Evolutionary conservation across 805 yeast genomes (phyloP), one percentile per base, ranked within the genome.

Genomic region (Pichia deserticola): DNA sequence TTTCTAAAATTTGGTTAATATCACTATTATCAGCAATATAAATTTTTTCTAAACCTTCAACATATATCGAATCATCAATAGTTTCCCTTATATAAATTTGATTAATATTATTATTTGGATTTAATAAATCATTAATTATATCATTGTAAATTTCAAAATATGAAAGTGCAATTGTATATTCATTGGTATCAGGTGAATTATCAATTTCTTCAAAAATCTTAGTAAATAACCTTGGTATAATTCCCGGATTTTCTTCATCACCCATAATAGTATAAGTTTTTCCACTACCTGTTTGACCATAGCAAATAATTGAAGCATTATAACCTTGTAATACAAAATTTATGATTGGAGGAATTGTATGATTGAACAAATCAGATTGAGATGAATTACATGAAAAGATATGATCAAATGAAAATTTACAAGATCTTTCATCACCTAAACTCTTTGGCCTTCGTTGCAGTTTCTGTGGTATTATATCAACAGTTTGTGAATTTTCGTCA

Each of bases 261-360:
- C 87, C 86, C 67, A 87, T 77, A 93, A 87, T 86, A 1, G 95
- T 88, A 65, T 78, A 82, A 0, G 95, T 81, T 60, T 87, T 87
- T 0, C 96, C 96, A 0, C 93, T 76, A 1, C 86, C 90, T 0
- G 95, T 88, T 62, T 88, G 95, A 5, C 97, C 97, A 66, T 89
- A 89, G 67, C 71, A 54, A 34, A 59, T 48, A 7, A 66, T 61
- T 2, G 71, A 62, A 5, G 64, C 64, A 15, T 69, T 67, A n/a
- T 66, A 65, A 0, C 97, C 97, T 34, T 74, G 71, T 50, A 84
- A 74, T 33, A 87, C 71, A 53, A 85, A 92, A 40, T 79, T 81
- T 5, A 88, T 83, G 0, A 87, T 81, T 39, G 79, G 79, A 38
- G 68, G 60, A 5, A 85, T 75, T 0, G 86, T 75, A 58, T 73